Percentiles rank a stretch among this genome's conserved stretches.
These are phyloP conservation scores for Colletotrichum lupini DNA, from an alignment of 2,329 filamentous ascomycete species.

Conservation along the genomic window DNA sequence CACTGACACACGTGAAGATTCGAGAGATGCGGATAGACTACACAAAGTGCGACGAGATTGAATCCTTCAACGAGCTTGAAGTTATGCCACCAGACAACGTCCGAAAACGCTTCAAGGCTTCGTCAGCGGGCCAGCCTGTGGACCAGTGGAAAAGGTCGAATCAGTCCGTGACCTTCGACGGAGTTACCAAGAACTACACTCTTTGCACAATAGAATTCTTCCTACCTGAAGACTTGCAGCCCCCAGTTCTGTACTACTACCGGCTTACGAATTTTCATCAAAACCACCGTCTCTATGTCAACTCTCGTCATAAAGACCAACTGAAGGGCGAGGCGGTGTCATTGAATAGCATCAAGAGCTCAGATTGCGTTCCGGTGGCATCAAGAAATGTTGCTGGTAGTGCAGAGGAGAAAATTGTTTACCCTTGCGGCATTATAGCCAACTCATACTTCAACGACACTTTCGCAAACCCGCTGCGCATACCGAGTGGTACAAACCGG, in stretches of 20 bases:
- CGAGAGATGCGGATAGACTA: conserved; percentile 4
- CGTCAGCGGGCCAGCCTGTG: not conserved
- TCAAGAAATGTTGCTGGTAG: not conserved
- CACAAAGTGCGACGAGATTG: conserved; percentile 18
- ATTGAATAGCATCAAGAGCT: not conserved
- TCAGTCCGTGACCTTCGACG: not conserved
- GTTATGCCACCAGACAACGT: conserved; percentile 16
- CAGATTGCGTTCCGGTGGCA: not conserved
- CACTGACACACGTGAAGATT: not conserved
- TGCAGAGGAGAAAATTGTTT: not conserved
- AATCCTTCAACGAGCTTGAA: conserved; percentile 16
- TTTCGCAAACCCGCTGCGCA: not conserved
- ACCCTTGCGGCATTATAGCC: conserved; percentile 11
- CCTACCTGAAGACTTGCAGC: conserved; percentile 6
- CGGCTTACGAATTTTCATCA: not conserved
- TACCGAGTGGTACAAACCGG: not conserved
- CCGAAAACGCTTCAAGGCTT: conserved; percentile 5
- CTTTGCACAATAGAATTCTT: conserved; percentile 12
- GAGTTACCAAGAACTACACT: conserved; percentile 1
- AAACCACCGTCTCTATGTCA: conserved; percentile 9
- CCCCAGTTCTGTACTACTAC: conserved; percentile 10
- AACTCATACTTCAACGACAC: conserved; percentile 22
- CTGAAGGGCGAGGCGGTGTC: not conserved
- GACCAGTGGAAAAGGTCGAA: conserved; percentile 14
- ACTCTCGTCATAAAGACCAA: conserved; percentile 1